These are phyloP conservation scores for Mesembryanthemum crystallinum DNA, from an alignment of 148 eudicot species.

Conservation along the genomic window DNA sequence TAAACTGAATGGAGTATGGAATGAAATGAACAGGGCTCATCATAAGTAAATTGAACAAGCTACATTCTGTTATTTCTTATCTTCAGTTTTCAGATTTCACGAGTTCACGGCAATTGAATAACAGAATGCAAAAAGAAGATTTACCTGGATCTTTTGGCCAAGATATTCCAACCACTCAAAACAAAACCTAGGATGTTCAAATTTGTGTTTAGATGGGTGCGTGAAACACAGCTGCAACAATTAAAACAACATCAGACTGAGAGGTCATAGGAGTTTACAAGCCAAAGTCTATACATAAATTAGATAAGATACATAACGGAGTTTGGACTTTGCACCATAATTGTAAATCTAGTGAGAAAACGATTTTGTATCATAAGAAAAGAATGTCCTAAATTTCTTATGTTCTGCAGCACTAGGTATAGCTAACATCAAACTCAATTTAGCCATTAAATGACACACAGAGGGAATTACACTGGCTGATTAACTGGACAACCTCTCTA, in stretches of 20 bases:
- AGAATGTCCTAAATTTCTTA: neutral
- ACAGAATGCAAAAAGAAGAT: constrained; percentile 5
- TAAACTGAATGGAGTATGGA: no score
- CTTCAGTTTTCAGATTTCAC: neutral
- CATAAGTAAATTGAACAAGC: no score
- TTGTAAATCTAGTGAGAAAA: neutral
- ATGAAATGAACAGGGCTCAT: no score
- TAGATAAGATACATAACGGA: neutral
- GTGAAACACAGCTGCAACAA: constrained; percentile 68
- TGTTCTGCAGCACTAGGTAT: neutral
- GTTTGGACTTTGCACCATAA: neutral
- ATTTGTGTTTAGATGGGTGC: constrained; percentile 91
- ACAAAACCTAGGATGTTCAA: constrained; percentile 97
- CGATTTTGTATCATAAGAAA: neutral
- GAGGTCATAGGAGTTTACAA: constrained; percentile 5
- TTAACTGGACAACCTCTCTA: neutral
- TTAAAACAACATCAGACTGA: neutral
- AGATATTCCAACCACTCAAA: constrained; percentile 88
- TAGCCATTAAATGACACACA: neutral
- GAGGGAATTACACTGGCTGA: neutral
- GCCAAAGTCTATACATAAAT: neutral
- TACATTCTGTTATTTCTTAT: neutral
- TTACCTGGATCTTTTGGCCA: constrained; percentile 99
- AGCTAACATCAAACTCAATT: neutral
- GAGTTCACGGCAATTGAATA: neutral